These are phyloP conservation scores for Alternaria arborescens DNA, from an alignment of 2,329 filamentous ascomycete species.

Conservation along the genomic window DNA sequence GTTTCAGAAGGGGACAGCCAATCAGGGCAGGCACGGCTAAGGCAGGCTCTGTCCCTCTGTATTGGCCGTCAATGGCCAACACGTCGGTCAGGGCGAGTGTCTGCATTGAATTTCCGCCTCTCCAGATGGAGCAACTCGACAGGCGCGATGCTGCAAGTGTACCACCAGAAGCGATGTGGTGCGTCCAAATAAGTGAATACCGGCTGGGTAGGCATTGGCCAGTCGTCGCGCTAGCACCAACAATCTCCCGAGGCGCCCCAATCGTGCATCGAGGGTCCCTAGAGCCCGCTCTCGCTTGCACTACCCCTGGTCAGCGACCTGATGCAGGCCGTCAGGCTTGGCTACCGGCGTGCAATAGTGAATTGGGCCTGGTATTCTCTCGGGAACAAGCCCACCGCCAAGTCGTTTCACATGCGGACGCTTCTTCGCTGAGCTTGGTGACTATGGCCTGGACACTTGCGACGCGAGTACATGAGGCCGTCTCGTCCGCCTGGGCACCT, in stretches of 20 bases:
- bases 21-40: conserved; percentile 19
- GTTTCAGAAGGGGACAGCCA: conserved; percentile 31
- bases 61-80: neutral
- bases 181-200: neutral
- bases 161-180: neutral
- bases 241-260: conserved; percentile 30
- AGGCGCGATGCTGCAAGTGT: conserved; percentile 8
- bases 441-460: conserved; percentile 32
- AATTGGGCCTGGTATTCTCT: conserved; percentile 35
- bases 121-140: conserved; percentile 11
- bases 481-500: conserved; percentile 22
- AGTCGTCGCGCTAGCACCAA: conserved; percentile 9
- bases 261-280: conserved; percentile 21
- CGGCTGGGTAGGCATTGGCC: neutral
- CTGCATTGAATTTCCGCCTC: conserved; percentile 17
- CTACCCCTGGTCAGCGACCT: conserved; percentile 1
- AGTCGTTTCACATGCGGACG: conserved; percentile 49
- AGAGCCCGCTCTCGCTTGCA: conserved; percentile 4
- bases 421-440: conserved; percentile 46
- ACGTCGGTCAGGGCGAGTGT: conserved; percentile 12
- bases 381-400: conserved; percentile 43
- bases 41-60: conserved; percentile 16
- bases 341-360: conserved; percentile 30
- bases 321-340: conserved; percentile 21
- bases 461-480: conserved; percentile 42